These are phyloP conservation scores for Guyanaporus albipodus DNA, from an alignment of 768 basidiomycete genomes.

Conservation along the genomic window DNA sequence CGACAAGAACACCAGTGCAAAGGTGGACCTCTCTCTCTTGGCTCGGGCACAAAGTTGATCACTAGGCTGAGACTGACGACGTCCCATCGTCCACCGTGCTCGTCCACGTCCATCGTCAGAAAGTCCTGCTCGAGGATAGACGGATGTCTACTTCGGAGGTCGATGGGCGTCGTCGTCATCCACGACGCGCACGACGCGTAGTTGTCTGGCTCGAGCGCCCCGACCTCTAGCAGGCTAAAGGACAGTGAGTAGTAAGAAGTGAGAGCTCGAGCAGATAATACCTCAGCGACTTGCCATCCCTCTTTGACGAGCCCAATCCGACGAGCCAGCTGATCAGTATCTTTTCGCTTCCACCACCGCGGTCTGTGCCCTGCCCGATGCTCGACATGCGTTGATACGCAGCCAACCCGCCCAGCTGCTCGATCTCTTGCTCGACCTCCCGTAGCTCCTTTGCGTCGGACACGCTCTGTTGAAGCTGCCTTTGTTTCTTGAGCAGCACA, in stretches of 20 bases:
- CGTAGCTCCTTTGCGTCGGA: constrained; percentile 35
- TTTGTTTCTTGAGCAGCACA: constrained; percentile 66
- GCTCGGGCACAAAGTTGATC: constrained; percentile 80
- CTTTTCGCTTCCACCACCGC: constrained; percentile 88
- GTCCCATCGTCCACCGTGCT: constrained; percentile 63
- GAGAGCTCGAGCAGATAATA: constrained; percentile 15
- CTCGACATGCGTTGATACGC: constrained; percentile 81
- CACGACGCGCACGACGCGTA: constrained; percentile 62
- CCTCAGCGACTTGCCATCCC: constrained; percentile 33
- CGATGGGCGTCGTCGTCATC: constrained; percentile 75
- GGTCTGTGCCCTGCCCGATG: constrained; percentile 72
- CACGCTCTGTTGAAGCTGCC: constrained; percentile 42
- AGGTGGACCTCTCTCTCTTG: constrained; percentile 80
- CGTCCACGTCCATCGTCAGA: constrained; percentile 50
- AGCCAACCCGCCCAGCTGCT: constrained; percentile 70
- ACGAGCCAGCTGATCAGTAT: constrained; percentile 74
- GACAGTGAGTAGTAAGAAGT: neutral
- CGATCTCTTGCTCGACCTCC: constrained; percentile 60
- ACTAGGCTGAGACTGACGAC: constrained; percentile 84
- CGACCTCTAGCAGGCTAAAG: constrained; percentile 78
- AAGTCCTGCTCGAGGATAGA: constrained; percentile 86
- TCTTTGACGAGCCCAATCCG: constrained; percentile 38
- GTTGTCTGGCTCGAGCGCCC: constrained; percentile 83
- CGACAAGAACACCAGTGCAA: neutral
- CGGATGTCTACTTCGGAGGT: constrained; percentile 81